Conservation (phyloP, 768 basidiomycete genomes). For the Cystoderma amianthinum region DNA sequence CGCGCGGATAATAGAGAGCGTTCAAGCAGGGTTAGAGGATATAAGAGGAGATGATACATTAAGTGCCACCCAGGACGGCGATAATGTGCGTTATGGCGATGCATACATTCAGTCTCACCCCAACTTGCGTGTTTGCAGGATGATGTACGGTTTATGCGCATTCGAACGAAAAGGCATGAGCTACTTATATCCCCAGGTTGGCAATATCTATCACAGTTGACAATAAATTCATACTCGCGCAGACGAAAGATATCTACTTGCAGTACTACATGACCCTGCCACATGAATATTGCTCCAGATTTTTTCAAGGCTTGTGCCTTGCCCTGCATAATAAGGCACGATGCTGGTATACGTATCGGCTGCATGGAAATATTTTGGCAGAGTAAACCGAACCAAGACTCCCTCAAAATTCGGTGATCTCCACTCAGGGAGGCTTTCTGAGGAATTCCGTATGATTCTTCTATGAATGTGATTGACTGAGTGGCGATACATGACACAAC, state of each 20-base stretch:
- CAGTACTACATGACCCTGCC: constrained; percentile 76
- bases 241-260: constrained; percentile 80
- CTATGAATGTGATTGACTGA: too few relatives aligned
- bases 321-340: neutral
- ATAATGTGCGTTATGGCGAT: constrained; percentile 25
- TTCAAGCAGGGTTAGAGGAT: constrained; percentile 75
- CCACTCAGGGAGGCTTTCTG: neutral
- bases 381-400: neutral
- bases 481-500: too few relatives aligned
- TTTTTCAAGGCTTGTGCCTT: too few relatives aligned
- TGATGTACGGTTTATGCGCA: constrained; percentile 81
- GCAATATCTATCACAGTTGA: constrained; percentile 11
- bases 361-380: neutral
- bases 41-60: constrained; percentile 48
- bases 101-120: neutral
- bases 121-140: constrained; percentile 42
- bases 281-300: too few relatives aligned
- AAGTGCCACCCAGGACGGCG: constrained; percentile 11
- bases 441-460: too few relatives aligned
- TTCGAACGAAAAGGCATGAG: constrained; percentile 88
- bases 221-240: too few relatives aligned
- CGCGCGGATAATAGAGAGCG: constrained; percentile 69
- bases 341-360: neutral
- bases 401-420: neutral
- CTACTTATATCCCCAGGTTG: constrained; percentile 91